phyloP scores from a whole-genome alignment of 805 yeast genomes.

The Saccharomycopsis babjevae region DNA sequence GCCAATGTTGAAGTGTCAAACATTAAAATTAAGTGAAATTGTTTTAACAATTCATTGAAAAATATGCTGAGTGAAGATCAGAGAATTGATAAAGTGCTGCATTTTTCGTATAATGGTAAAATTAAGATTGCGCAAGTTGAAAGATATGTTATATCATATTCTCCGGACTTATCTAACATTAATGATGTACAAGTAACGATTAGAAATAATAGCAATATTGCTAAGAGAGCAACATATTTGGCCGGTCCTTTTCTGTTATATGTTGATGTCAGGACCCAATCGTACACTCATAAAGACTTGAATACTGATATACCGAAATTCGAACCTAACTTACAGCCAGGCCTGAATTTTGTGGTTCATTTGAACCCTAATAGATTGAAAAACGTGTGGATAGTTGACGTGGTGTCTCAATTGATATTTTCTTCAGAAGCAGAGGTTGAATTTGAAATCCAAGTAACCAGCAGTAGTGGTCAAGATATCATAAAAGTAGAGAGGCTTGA shows the following conservation, averaged over 20 bases:
- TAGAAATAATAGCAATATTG: slow-evolving; percentile 22
- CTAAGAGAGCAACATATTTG: slow-evolving; percentile 60
- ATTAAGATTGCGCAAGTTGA: slow-evolving; percentile 44
- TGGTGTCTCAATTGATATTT: slow-evolving; percentile 62
- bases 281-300: slow-evolving; percentile 43
- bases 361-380: slow-evolving; percentile 48
- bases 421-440: slow-evolving; percentile 49
- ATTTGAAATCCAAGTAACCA: slow-evolving; percentile 50
- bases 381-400: slow-evolving; percentile 63
- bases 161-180: neutral
- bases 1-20: too few relatives aligned
- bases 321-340: slow-evolving; percentile 64
- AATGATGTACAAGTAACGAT: neutral
- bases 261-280: slow-evolving; percentile 52
- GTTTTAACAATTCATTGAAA: neutral
- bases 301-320: slow-evolving; percentile 72
- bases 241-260: slow-evolving; percentile 72
- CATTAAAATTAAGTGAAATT: neutral
- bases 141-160: slow-evolving; percentile 42
- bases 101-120: neutral
- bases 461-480: slow-evolving; percentile 10
- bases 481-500: slow-evolving; percentile 38
- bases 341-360: slow-evolving; percentile 51
- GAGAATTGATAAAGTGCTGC: neutral
- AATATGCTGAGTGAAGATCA: neutral